Percentiles rank a stretch among this genome's conserved stretches.
These are phyloP conservation scores for Botrytis tulipae DNA, from an alignment of 2,329 filamentous ascomycete species.

Conservation along the genomic window DNA sequence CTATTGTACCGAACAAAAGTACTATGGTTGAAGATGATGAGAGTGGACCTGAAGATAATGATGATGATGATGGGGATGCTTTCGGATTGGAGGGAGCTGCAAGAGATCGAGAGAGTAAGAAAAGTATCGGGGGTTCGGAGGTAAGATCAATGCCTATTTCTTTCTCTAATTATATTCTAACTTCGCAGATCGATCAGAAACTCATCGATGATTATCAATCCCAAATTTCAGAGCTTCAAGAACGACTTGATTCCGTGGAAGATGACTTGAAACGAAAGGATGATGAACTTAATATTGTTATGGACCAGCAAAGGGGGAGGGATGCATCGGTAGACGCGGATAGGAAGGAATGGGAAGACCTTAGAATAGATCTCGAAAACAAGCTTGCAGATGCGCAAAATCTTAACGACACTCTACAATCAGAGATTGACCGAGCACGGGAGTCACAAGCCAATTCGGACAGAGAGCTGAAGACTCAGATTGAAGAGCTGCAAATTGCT, in stretches of 20 bases:
- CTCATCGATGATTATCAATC: slow-evolving; percentile 75
- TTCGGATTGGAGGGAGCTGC: slow-evolving; percentile 55
- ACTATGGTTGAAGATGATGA: slow-evolving; percentile 97
- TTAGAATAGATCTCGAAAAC: slow-evolving; percentile 66
- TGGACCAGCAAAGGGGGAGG: slow-evolving; percentile 57
- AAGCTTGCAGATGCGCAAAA: slow-evolving; percentile 72
- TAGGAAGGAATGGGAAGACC: slow-evolving; percentile 67
- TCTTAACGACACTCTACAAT: slow-evolving; percentile 75
- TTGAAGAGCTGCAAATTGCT: slow-evolving; percentile 52
- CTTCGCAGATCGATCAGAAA: slow-evolving; percentile 61
- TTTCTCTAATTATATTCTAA: slow-evolving; percentile 27
- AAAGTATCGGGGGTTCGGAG: slow-evolving; percentile 42
- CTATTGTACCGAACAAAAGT: slow-evolving; percentile 95
- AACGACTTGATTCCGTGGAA: slow-evolving; percentile 72
- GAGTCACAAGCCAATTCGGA: slow-evolving; percentile 65
- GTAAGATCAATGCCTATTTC: slow-evolving; percentile 31
- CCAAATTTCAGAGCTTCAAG: slow-evolving; percentile 72
- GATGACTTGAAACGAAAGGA: slow-evolving; percentile 68
- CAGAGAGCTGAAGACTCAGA: slow-evolving; percentile 60
- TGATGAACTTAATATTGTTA: slow-evolving; percentile 60
- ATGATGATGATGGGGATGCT: slow-evolving; percentile 74
- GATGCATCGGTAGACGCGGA: slow-evolving; percentile 55
- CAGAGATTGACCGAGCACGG: slow-evolving; percentile 73
- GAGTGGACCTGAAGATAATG: slow-evolving; percentile 63
- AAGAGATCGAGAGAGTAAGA: slow-evolving; percentile 41